Evolutionary conservation across 2,329 filamentous ascomycete genomes (phyloP).

Genomic region (Emericellopsis atlantica): DNA sequence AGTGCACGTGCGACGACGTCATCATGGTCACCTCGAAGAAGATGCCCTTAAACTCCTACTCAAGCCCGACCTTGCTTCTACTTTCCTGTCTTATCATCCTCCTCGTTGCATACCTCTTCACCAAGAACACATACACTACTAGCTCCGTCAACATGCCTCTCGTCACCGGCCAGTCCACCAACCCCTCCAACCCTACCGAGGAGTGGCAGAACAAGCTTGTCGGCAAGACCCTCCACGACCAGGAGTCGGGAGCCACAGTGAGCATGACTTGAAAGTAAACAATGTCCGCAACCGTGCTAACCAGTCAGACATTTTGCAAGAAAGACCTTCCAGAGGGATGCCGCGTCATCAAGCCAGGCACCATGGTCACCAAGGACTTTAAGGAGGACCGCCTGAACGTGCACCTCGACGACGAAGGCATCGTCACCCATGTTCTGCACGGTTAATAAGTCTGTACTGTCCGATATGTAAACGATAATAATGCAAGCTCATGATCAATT

Average conservation of each 20-base stretch:
- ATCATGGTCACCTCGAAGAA: no score
- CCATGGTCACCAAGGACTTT: constrained; percentile 46
- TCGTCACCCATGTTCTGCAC: constrained; percentile 38
- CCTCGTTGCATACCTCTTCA: background rate
- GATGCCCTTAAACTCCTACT: no score
- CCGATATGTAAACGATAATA: no score
- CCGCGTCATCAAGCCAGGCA: constrained; percentile 43
- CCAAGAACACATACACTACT: background rate
- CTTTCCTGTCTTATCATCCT: no score
- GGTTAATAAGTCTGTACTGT: background rate
- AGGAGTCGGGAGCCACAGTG: constrained; percentile 38
- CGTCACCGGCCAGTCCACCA: constrained; percentile 45
- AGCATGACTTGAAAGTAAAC: constrained; percentile 7
- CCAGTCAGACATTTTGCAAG: constrained; percentile 43
- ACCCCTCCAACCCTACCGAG: constrained; percentile 30
- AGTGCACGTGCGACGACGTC: no score
- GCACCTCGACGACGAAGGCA: constrained; percentile 46
- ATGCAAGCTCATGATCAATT: no score
- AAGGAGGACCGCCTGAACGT: constrained; percentile 43
- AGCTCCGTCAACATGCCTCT: constrained; percentile 44
- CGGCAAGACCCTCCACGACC: constrained; percentile 48
- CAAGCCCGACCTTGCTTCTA: no score
- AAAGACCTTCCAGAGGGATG: constrained; percentile 42
- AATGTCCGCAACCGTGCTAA: background rate
- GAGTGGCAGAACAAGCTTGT: constrained; percentile 51